A percentile compares a stretch with the other conserved stretches of the same genome.
phyloP scores from a whole-genome alignment of 805 yeast species.

The Zygosaccharomyces lentus region DNA sequence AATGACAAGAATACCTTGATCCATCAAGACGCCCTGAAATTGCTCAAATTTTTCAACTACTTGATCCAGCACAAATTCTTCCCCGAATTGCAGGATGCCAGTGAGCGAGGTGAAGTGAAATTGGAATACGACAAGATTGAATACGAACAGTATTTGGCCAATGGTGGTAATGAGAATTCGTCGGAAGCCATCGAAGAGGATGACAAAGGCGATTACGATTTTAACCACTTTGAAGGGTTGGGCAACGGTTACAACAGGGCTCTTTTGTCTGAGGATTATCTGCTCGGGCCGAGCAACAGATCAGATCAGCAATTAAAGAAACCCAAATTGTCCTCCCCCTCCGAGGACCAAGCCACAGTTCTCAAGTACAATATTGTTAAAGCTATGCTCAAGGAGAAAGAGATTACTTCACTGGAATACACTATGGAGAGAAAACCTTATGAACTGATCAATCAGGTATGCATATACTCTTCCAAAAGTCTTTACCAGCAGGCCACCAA shows the following conservation, averaged over 20 bases:
- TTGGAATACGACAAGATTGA: constrained; percentile 32
- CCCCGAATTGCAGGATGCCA: constrained; percentile 28
- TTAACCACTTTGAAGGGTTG: constrained; percentile 31
- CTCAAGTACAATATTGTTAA: constrained; percentile 30
- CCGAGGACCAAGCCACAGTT: constrained; percentile 22
- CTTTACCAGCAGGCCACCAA: constrained; percentile 29
- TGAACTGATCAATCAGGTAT: constrained; percentile 22
- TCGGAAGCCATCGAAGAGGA: constrained; percentile 16
- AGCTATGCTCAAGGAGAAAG: constrained; percentile 23
- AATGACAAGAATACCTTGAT: constrained; percentile 72
- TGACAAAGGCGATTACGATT: constrained; percentile 28
- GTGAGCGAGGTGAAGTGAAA: constrained; percentile 32
- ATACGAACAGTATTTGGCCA: constrained; percentile 26
- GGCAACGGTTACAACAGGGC: constrained; percentile 34
- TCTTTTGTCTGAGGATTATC: constrained; percentile 29
- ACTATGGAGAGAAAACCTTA: constrained; percentile 22
- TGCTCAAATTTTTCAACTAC: constrained; percentile 49
- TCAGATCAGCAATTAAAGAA: constrained; percentile 9
- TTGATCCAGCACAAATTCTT: constrained; percentile 26
- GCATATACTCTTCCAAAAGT: constrained; percentile 27
- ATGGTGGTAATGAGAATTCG: constrained; percentile 20
- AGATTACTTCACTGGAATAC: constrained; percentile 20
- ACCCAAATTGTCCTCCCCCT: constrained; percentile 14
- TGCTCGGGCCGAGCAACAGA: constrained; percentile 23
- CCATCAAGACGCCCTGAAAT: constrained; percentile 61